Conservation (phyloP, 2,329 filamentous ascomycete species). For the Cucurbitaria berberidis region DNA sequence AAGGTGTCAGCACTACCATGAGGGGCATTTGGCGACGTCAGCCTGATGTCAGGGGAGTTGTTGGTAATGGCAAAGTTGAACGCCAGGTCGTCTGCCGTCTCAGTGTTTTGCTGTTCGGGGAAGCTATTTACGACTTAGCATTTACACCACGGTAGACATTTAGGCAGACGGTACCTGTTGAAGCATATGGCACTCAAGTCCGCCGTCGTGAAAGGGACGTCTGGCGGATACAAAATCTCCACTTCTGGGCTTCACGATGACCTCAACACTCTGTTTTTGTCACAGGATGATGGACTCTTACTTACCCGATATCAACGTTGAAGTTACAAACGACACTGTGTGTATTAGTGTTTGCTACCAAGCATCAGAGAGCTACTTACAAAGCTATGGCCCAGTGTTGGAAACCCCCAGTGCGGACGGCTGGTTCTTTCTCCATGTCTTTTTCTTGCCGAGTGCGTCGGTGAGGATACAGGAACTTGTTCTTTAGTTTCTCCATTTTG, state of each 20-base stretch:
- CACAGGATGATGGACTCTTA: slow-evolving; percentile 4
- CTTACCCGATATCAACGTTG: slow-evolving; percentile 51
- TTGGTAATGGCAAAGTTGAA: slow-evolving; percentile 52
- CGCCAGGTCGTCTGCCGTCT: slow-evolving; percentile 46
- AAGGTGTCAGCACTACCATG: slow-evolving; percentile 47
- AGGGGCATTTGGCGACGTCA: slow-evolving; percentile 48
- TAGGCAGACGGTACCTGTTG: slow-evolving; percentile 41
- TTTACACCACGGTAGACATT: background rate
- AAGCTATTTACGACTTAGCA: slow-evolving; percentile 40
- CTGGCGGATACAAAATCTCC: slow-evolving; percentile 50
- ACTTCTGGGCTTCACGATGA: slow-evolving; percentile 46
- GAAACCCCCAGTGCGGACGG: slow-evolving; percentile 32
- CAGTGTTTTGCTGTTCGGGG: slow-evolving; percentile 51
- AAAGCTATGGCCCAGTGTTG: slow-evolving; percentile 51
- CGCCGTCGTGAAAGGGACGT: slow-evolving; percentile 44
- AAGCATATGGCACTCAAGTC: slow-evolving; percentile 53
- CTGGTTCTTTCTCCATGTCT: slow-evolving; percentile 29
- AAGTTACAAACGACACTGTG: slow-evolving; percentile 52
- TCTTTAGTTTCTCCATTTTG: slow-evolving; percentile 46
- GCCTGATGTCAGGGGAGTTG: slow-evolving; percentile 63
- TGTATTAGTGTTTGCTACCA: slow-evolving; percentile 15
- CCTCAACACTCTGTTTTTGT: slow-evolving; percentile 7
- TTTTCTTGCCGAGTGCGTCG: slow-evolving; percentile 32
- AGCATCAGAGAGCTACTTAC: slow-evolving; percentile 27
- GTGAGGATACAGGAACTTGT: slow-evolving; percentile 34